These are phyloP conservation scores for Calonectria montana DNA, from an alignment of 2,329 filamentous ascomycete species.

Conservation along the genomic window DNA sequence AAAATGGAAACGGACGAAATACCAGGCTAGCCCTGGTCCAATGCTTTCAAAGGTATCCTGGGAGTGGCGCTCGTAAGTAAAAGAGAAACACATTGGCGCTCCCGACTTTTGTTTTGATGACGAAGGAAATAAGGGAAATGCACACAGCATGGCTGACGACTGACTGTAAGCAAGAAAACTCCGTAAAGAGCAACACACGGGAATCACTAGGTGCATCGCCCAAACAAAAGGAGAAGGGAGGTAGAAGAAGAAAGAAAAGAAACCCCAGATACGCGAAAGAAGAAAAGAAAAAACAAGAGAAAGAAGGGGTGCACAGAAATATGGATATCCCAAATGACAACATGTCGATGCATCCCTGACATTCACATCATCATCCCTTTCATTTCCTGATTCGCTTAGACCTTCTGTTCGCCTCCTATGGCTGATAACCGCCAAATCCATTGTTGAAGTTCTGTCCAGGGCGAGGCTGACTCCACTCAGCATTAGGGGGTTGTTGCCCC, in stretches of 20 bases:
- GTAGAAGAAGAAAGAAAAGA: constrained; percentile 32
- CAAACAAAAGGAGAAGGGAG: constrained; percentile 39
- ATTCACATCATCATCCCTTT: constrained; percentile 37
- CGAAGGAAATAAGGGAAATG: constrained; percentile 34
- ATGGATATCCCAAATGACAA: constrained; percentile 38
- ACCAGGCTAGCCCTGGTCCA: constrained; percentile 38
- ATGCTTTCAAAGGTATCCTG: constrained; percentile 46
- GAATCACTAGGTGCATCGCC: constrained; percentile 38
- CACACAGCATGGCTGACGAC: constrained; percentile 31
- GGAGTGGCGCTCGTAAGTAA: constrained; percentile 42
- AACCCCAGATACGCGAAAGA: constrained; percentile 35
- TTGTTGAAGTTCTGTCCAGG: constrained; percentile 68
- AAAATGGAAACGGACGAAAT: constrained; percentile 36
- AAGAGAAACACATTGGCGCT: constrained; percentile 38
- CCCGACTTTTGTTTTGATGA: constrained; percentile 41
- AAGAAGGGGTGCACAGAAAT: constrained; percentile 30
- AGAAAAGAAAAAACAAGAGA: constrained; percentile 37
- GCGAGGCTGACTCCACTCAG: constrained; percentile 65
- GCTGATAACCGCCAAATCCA: constrained; percentile 73
- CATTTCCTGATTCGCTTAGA: constrained; percentile 37
- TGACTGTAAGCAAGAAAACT: constrained; percentile 43
- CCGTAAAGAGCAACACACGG: constrained; percentile 37
- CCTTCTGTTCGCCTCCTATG: constrained; percentile 53
- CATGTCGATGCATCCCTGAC: constrained; percentile 33
- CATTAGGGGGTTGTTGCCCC: constrained; percentile 70